Conservation (phyloP, 2,329 filamentous ascomycete genomes). For the Trichoderma sp. region DNA sequence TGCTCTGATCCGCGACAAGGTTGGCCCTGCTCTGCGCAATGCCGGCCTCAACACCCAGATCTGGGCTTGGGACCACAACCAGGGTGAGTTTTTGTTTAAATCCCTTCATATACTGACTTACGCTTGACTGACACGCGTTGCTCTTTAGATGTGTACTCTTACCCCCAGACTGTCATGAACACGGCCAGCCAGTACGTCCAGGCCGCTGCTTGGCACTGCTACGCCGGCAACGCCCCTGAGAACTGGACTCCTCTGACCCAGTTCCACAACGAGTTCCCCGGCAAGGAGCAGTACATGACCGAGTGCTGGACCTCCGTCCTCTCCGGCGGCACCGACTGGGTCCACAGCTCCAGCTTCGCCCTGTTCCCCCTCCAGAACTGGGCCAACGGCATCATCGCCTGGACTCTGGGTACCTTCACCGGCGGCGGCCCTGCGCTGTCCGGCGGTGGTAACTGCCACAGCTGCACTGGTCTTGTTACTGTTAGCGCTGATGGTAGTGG, state of each 20-base stretch:
- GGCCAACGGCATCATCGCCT: conserved; percentile 43
- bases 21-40: conserved; percentile 38
- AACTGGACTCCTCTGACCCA: conserved; percentile 38
- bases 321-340: conserved; percentile 44
- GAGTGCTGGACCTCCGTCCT: conserved; percentile 44
- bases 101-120: background rate
- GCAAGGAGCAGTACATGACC: conserved; percentile 46
- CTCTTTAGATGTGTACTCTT: conserved; percentile 22
- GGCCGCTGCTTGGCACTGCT: conserved; percentile 43
- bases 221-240: conserved; percentile 31
- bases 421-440: conserved; percentile 42
- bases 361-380: conserved; percentile 50
- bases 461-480: conserved; percentile 52
- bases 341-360: conserved; percentile 39
- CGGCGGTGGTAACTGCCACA: conserved; percentile 38
- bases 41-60: conserved; percentile 41
- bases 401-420: conserved; percentile 45
- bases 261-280: conserved; percentile 41
- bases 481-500: conserved; percentile 44
- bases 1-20: conserved; percentile 36
- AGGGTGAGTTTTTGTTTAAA: conserved; percentile 22
- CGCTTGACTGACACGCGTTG: background rate
- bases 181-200: conserved; percentile 32
- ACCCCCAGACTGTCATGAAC: conserved; percentile 39
- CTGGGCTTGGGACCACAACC: conserved; percentile 47